Percentiles rank a stretch among this genome's conserved stretches.
Evolutionary conservation across 441 rosid species (phyloP).

Genomic region (Bruguiera hainesii): DNA sequence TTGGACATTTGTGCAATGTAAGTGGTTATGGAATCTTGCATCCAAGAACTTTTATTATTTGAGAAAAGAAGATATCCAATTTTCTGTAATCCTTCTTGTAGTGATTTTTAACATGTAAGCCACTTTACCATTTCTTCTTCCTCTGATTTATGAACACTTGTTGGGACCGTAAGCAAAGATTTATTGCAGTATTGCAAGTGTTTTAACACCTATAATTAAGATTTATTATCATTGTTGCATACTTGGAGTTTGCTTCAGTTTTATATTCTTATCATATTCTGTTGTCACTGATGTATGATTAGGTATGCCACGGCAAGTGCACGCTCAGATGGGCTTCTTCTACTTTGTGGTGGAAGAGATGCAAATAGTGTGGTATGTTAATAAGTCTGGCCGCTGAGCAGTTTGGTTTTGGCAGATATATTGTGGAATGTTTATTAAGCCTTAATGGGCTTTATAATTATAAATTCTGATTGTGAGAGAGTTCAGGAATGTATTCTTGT

Average conservation of each 20-base stretch:
- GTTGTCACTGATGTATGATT: conserved; percentile 23
- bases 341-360: conserved; percentile 99
- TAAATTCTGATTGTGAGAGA: neutral
- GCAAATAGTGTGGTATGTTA: conserved; percentile 87
- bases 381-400: conserved; percentile 1
- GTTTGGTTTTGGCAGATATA: neutral
- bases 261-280: conserved; percentile 14
- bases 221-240: too few species aligned
- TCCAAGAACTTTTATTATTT: neutral
- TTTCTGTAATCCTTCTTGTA: neutral
- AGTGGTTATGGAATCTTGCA: neutral
- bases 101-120: neutral
- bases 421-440: neutral
- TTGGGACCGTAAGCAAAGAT: too few species aligned
- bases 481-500: neutral
- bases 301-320: conserved; percentile 99
- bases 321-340: conserved; percentile 96
- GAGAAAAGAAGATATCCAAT: neutral
- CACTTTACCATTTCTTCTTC: too few species aligned
- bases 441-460: neutral
- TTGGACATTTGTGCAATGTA: neutral
- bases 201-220: too few species aligned
- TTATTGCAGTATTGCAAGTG: too few species aligned
- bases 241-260: neutral
- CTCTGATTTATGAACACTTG: too few species aligned